These are phyloP conservation scores for Phytophthora pistaciae DNA, from an alignment of 352 stramenopile genomes.

Conservation along the genomic window DNA sequence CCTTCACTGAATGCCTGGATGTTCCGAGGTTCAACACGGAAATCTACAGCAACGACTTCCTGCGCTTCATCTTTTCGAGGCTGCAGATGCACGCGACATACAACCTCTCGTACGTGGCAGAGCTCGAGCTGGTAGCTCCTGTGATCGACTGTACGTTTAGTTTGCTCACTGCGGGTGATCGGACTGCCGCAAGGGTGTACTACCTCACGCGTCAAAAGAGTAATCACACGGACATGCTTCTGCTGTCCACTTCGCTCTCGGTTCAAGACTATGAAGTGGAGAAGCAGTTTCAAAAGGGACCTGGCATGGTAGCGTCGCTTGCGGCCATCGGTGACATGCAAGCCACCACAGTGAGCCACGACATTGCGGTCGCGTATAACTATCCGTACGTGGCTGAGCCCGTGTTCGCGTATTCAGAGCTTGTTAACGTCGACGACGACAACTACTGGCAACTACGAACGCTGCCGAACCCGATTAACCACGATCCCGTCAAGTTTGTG, in stretches of 20 bases:
- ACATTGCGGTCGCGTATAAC: constrained; percentile 25
- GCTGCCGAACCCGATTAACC: constrained; percentile 2
- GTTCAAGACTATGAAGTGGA: constrained; percentile 31
- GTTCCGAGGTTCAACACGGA: constrained; percentile 3
- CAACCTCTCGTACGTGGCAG: constrained; percentile 29
- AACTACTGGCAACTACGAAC: constrained; percentile 12
- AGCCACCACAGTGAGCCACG: constrained; percentile 7
- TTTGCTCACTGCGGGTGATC: constrained; percentile 8
- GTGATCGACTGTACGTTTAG: constrained; percentile 41
- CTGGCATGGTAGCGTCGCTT: constrained; percentile 10
- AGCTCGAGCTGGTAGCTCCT: constrained; percentile 40
- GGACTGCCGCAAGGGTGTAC: constrained; percentile 15
- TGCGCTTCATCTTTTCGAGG: constrained; percentile 23
- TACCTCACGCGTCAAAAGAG: constrained; percentile 27
- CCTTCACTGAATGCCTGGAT: constrained; percentile 14
- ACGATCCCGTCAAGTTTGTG: constrained; percentile 17
- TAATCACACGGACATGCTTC: constrained; percentile 15
- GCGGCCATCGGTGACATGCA: constrained; percentile 28
- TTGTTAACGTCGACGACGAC: not conserved
- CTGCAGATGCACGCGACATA: constrained; percentile 16
- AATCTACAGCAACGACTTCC: constrained; percentile 33
- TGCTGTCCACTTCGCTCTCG: constrained; percentile 29
- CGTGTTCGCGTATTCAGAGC: constrained; percentile 5
- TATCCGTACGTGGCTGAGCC: constrained; percentile 31
- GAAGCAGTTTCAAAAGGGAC: constrained; percentile 19